phyloP scores from a whole-genome alignment of 1,284 basidiomycete genomes.

The Ganoderma multipileum region DNA sequence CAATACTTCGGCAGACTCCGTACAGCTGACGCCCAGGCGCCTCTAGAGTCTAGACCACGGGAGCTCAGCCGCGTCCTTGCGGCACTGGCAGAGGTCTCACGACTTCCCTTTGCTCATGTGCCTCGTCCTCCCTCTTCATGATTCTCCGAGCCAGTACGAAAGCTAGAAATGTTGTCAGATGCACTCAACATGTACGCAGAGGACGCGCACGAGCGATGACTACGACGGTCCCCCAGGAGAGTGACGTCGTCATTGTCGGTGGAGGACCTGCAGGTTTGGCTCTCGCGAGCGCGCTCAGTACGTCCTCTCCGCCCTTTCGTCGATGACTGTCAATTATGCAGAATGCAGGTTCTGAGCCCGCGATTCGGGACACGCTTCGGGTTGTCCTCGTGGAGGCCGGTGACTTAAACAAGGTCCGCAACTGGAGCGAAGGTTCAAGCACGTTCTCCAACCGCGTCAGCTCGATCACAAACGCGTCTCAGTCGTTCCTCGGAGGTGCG shows the following conservation, averaged over 20 bases:
- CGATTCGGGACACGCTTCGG: slow-evolving; percentile 55
- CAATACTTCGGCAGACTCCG: neutral
- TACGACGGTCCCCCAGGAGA: slow-evolving; percentile 43
- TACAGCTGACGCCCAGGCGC: neutral
- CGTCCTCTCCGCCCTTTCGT: slow-evolving; percentile 31
- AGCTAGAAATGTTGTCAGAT: neutral
- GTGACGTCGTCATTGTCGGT: slow-evolving; percentile 92
- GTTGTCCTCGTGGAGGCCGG: slow-evolving; percentile 85
- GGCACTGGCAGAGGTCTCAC: no score
- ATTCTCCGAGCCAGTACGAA: slow-evolving; percentile 10
- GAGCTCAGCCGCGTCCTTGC: no score
- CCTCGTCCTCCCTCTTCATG: neutral
- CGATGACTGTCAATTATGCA: neutral
- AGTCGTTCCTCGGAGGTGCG: slow-evolving; percentile 77
- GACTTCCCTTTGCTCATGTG: neutral
- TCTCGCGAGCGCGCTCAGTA: slow-evolving; percentile 87
- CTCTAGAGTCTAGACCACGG: no score
- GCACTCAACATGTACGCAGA: neutral
- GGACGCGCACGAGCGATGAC: neutral
- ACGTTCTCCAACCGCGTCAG: slow-evolving; percentile 89
- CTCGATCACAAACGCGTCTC: slow-evolving; percentile 88
- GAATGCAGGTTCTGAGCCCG: slow-evolving; percentile 40
- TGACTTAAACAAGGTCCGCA: slow-evolving; percentile 70
- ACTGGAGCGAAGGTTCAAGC: slow-evolving; percentile 66
- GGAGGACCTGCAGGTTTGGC: slow-evolving; percentile 94